Base-by-base conservation (phyloP, 2,329 filamentous ascomycete genomes). In the Claviceps cyperi region DNA sequence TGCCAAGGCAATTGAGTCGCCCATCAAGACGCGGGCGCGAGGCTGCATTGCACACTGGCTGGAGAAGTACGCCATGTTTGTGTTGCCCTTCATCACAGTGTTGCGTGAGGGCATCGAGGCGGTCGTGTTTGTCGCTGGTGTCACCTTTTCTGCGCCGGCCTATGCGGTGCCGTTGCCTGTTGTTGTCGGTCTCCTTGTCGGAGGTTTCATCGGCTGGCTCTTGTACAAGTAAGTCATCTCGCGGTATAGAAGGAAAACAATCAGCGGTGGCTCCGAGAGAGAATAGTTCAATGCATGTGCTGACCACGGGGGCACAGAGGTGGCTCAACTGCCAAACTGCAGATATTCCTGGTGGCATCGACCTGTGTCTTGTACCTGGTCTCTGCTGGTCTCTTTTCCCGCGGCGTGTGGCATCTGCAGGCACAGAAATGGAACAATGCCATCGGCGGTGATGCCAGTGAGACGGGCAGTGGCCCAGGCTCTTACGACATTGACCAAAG, bases 331-430 rank as follows among this genome's bases (percentile, higher is more conserved):
- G 62, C 69, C 36, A 69, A 61, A 53, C 57, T 74, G 50, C 86
- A 92, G 59, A 69, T 84, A 54, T 92, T 94, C 72, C 72, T 94
- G n/a, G 80, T 92, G 54, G 68, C 79, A 24, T 90, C 86, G 0
- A 92, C 88, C 1, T 90, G 86, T 61, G 76, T 94, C 59, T 69
- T 94, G 13, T 94, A 94, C 61, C 79, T 94, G 11, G 84, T 94
- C 9, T 84, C 85, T 4, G 87, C 86, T 0, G 87, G 86, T 41
- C 75, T 94, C 35, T 88, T 92, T 66, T 89, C 86, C 4, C 80
- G 81, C 50, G 77, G 78, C 1, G 76, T 92, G 19, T 90, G 86
- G 84, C 77, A 72, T 55, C 77, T 94, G 48, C 80, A 94, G 61
- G 73, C 74, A 54, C 74, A 89, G 49, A 56, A 77, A 53, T 94